Base-by-base conservation (phyloP, 108 stramenopile genomes). In the Phaeodactylum tricornutum region DNA sequence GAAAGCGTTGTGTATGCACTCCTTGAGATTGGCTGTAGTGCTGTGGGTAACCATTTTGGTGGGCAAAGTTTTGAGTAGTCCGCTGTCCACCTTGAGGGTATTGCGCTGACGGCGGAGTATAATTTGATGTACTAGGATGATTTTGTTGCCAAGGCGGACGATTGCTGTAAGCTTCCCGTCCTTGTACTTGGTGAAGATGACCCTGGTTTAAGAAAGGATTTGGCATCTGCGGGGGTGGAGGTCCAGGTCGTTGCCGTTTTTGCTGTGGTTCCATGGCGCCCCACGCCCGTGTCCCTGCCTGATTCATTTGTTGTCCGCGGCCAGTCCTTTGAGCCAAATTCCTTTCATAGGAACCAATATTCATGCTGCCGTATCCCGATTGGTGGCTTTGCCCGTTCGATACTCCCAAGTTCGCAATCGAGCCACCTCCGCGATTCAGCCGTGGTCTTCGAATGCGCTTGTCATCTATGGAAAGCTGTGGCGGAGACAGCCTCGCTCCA, bases 221-320 rank as follows among this genome's bases (percentile, higher is more conserved):
- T 29, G 29, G 31, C 48, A 22, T 29, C 38, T 31, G 39, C 19
- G 30, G 46, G 9, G 46, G 63, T 28, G 46, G 47, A 42, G 43
- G 33, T 22, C 33, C 37, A 20, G 34, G 17, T 41, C 56, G 66
- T 20, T 40, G 68, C 31, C 67, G 62, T 55, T 84, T 89, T 30
- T 75, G 75, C 16, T 69, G 67, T 12, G 87, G 87, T 53, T 84
- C 87, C 78, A 84, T 82, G 9, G 87, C 66, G 29, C 87, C 87
- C 87, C 87, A 89, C 5, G 82, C 50, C 49, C 87, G 57, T 15
- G 83, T 89, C 15, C 87, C 87, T 29, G 87, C 73, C 66, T 89
- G 77, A 50, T 84, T 44, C 87, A 89, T 84, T 39, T 89, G 73
- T 42, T 67, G 50, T 16, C 82, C 82, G 32, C 87, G 65, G 19